A percentile compares a stretch with the other conserved stretches of the same genome.
Conservation (phyloP, 352 stramenopile genomes). For the Hyaloperonospora brassicae region DNA sequence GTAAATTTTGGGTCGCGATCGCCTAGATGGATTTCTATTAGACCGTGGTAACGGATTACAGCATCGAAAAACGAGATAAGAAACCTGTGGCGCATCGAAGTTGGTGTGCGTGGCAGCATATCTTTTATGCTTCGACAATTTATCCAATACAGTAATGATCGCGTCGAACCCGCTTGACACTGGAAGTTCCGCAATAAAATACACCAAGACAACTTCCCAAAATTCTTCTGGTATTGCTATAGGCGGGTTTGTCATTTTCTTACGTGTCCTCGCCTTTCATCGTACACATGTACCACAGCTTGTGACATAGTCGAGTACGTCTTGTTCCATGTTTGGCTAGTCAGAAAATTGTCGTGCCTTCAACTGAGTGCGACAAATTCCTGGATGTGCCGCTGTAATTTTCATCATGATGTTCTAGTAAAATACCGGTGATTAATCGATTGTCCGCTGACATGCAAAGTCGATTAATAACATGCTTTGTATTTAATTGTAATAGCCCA, state of each 20-base stretch:
- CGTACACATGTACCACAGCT: constrained; percentile 2
- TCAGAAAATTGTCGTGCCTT: background rate
- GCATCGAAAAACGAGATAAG: background rate
- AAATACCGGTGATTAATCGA: background rate
- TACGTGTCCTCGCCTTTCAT: constrained; percentile 3
- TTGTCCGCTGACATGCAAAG: background rate
- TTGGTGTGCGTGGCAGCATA: background rate
- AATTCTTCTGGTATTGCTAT: constrained; percentile 7
- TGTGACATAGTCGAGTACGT: background rate
- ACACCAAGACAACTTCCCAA: constrained; percentile 17
- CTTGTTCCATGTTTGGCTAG: background rate
- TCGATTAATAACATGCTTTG: background rate
- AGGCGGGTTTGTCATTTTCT: constrained; percentile 1
- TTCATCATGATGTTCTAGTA: background rate
- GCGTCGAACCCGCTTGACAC: constrained; percentile 17
- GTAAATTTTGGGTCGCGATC: constrained; percentile 4
- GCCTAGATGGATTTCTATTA: background rate
- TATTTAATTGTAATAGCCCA: too few relatives aligned
- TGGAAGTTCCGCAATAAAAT: constrained; percentile 26
- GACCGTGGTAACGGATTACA: background rate
- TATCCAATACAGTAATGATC: constrained; percentile 12
- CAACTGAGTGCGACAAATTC: background rate
- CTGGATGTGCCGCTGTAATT: background rate
- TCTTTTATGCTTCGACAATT: background rate
- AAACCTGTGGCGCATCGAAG: background rate